Evolutionary conservation across 2,329 filamentous ascomycete genomes (phyloP), one percentile per base, ranked within the genome.

Genomic region (Beauveria pseudobassiana): DNA sequence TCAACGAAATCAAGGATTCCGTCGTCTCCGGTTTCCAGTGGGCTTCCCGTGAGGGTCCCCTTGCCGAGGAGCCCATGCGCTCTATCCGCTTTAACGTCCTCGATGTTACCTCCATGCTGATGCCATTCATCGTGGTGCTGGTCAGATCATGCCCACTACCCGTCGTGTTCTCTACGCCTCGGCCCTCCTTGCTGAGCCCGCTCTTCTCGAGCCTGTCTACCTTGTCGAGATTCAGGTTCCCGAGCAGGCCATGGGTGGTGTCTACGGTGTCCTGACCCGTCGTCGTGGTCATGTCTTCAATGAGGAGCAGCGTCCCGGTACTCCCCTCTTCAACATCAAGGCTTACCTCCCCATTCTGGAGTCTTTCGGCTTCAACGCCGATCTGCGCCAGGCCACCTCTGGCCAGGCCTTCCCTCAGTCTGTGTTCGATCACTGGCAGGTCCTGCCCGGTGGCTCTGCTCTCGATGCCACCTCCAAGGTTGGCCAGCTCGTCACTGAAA

Each of bases 1-100:
- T 99, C 75, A 95, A 91, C 84, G 95, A 99, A 90, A 99, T 99
- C 88, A 99, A 99, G 90, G 95, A 99, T 77, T 98, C 93, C 65
- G 89, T 98, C 71, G 93, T 98, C 75, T 98, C 95, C 71, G 95
- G 95, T 88, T 99, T 99, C 92, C 95, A 99, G 82, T 99, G 95
- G 95, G 95, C 95, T 70, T 91, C 91, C 72, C 89, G 93, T 76
- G 95, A 99, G 86, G 95, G 95, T 84, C 95, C 95, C 73, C 81
- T 99, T 76, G 93, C 90, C 71, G 95, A 99, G 82, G 95, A 99
- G 87, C 95, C 95, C 73, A 93, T 99, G 92, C 91, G 95, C 77
- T 88, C 88, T 70, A 80, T 96, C 79, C 91, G 95, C 83, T 99
- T 96, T 87, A 99, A 99, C 89, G 88, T 99, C 78, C 87, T 97